phyloP scores from a whole-genome alignment of 352 stramenopile genomes.

The Blastocystis sp. region DNA sequence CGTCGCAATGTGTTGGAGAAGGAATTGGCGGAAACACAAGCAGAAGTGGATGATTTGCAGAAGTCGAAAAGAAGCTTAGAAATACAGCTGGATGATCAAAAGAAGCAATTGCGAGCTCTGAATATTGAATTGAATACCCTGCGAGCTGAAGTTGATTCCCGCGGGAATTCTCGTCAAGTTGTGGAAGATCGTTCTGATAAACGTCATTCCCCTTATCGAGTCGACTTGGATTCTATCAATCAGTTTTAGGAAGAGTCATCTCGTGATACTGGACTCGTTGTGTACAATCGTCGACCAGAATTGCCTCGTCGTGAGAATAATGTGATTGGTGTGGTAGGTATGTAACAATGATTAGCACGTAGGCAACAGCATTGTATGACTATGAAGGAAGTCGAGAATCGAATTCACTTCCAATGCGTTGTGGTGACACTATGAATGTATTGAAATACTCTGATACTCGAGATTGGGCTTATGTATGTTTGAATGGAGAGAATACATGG shows the following conservation, averaged over 20 bases:
- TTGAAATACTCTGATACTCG: slow-evolving; percentile 3
- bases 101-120: slow-evolving; percentile 10
- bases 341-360: background rate
- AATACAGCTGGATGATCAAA: slow-evolving; percentile 4
- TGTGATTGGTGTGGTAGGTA: background rate
- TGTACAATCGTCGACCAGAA: background rate
- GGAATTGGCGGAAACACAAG: background rate
- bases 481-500: slow-evolving; percentile 44
- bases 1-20: background rate
- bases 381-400: slow-evolving; percentile 44
- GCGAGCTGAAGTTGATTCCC: background rate
- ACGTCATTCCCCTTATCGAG: background rate
- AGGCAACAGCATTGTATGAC: slow-evolving; percentile 13
- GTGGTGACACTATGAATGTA: slow-evolving; percentile 1
- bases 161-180: background rate
- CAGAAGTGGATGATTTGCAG: slow-evolving; percentile 11
- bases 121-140: slow-evolving; percentile 54
- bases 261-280: background rate
- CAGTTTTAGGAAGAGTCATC: background rate
- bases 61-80: slow-evolving; percentile 2
- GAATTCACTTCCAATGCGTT: slow-evolving; percentile 21
- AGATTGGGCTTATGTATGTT: slow-evolving; percentile 24
- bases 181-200: background rate
- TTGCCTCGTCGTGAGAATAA: background rate
- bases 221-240: background rate